Conservation (phyloP, 2,329 filamentous ascomycete genomes). For the Venturia asperata region DNA sequence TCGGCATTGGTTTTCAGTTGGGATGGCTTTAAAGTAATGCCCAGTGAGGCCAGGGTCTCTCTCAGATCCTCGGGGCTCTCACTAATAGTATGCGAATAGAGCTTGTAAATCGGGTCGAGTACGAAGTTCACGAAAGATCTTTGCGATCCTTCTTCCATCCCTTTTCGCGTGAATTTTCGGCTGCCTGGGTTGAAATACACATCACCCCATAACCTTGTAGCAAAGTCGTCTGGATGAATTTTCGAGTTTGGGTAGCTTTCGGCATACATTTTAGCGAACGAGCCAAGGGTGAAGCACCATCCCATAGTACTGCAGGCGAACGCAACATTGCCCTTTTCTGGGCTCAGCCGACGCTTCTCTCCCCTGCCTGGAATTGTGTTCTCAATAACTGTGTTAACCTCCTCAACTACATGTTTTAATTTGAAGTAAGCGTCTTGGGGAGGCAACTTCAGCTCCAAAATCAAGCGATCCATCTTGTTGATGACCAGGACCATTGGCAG, state of each 20-base stretch:
- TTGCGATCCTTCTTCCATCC: constrained; percentile 69
- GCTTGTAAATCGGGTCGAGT: constrained; percentile 93
- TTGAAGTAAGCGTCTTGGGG: constrained; percentile 98
- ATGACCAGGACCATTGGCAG: constrained; percentile 83
- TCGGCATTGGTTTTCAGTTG: constrained; percentile 88
- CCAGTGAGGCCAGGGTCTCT: constrained; percentile 67
- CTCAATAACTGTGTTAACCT: constrained; percentile 94
- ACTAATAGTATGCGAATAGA: constrained; percentile 91
- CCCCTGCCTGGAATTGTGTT: constrained; percentile 76
- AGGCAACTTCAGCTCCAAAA: constrained; percentile 87
- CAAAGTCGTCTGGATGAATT: constrained; percentile 75
- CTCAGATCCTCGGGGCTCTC: constrained; percentile 80
- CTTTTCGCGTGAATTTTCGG: constrained; percentile 85
- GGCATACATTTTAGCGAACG: constrained; percentile 94
- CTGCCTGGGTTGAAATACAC: constrained; percentile 91
- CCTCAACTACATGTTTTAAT: constrained; percentile 95
- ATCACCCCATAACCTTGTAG: constrained; percentile 84
- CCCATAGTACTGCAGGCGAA: constrained; percentile 91
- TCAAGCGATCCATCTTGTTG: constrained; percentile 96
- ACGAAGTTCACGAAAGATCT: constrained; percentile 92
- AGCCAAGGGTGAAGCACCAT: constrained; percentile 93
- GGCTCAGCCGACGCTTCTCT: constrained; percentile 73
- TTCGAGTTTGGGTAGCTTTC: constrained; percentile 61
- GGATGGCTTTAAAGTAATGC: constrained; percentile 82
- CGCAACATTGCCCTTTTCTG: constrained; percentile 96